A percentile compares a stretch with the other conserved stretches of the same genome.
These are phyloP conservation scores for Penicillium nucicola DNA, from an alignment of 495 filamentous ascomycete genomes.

Conservation along the genomic window DNA sequence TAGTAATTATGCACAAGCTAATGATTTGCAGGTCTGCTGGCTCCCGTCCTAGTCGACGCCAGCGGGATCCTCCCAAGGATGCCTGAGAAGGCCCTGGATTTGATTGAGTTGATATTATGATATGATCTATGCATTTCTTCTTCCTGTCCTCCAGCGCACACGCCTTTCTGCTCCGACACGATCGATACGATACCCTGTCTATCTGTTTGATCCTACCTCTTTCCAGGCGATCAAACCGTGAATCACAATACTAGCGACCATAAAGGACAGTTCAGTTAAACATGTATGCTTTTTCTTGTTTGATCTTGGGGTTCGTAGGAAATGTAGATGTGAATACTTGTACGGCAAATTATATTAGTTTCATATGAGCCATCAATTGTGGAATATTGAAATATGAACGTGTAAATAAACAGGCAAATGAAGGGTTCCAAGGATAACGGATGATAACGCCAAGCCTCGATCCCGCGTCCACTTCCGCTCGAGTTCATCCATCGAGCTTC, in stretches of 20 bases:
- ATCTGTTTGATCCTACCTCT: conserved; percentile 22
- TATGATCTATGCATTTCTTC: conserved; percentile 27
- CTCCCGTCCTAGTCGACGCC: conserved; percentile 31
- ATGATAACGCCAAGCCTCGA: conserved; percentile 22
- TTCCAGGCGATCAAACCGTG: conserved; percentile 13
- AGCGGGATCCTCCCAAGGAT: conserved; percentile 27
- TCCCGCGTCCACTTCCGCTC: conserved; percentile 18
- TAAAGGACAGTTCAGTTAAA: conserved; percentile 11
- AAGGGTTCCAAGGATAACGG: not conserved
- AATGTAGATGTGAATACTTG: no score
- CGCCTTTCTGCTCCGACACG: conserved; percentile 23
- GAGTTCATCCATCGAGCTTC: conserved; percentile 6
- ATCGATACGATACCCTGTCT: conserved; percentile 31
- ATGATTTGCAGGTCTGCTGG: conserved; percentile 36
- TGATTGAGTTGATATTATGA: conserved; percentile 26
- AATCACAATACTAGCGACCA: conserved; percentile 13
- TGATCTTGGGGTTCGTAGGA: not conserved
- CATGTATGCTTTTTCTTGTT: conserved; percentile 2
- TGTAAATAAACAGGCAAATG: not conserved
- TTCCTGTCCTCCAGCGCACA: conserved; percentile 26
- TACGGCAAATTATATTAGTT: no score
- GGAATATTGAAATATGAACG: no score
- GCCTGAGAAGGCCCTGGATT: conserved; percentile 15
- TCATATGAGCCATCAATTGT: no score
- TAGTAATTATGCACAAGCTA: conserved; percentile 8